phyloP scores from a whole-genome alignment of 768 basidiomycete genomes.

The Hygrocybe coccinea region DNA sequence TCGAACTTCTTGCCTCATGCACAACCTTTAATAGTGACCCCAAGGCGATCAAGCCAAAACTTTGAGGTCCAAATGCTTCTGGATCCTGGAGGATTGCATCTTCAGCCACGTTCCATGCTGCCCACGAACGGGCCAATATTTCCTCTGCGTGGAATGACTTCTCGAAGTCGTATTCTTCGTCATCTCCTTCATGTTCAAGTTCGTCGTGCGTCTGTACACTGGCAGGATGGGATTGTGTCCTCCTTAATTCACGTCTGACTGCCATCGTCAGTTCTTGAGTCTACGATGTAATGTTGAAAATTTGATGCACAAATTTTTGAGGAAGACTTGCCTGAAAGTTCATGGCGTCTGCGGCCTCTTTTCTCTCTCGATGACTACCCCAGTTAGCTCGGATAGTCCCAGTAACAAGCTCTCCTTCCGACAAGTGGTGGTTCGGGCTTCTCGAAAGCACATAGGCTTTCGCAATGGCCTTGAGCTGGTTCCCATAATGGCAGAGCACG shows the following conservation, averaged over 20 bases:
- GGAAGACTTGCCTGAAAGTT: slow-evolving; percentile 36
- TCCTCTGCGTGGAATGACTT: slow-evolving; percentile 20
- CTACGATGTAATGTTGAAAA: too few species aligned
- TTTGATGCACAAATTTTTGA: slow-evolving; percentile 2
- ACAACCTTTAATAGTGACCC: slow-evolving; percentile 39
- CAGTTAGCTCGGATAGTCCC: slow-evolving; percentile 45
- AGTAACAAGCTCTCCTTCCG: slow-evolving; percentile 42
- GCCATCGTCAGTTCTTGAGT: slow-evolving; percentile 36
- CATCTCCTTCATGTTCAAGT: slow-evolving; percentile 15
- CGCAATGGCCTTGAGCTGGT: slow-evolving; percentile 32
- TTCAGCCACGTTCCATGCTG: slow-evolving; percentile 41
- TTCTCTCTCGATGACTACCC: slow-evolving; percentile 37
- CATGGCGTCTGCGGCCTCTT: slow-evolving; percentile 39
- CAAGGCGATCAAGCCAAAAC: slow-evolving; percentile 44
- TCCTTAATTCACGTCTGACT: slow-evolving; percentile 31
- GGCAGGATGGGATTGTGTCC: too few species aligned
- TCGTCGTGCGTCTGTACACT: slow-evolving; percentile 6
- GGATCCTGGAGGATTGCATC: slow-evolving; percentile 23
- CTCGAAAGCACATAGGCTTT: slow-evolving; percentile 34
- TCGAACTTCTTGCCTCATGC: too few species aligned
- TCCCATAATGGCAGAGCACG: slow-evolving; percentile 33
- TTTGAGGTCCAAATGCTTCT: slow-evolving; percentile 36
- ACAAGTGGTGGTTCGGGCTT: slow-evolving; percentile 30
- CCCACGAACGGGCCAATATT: slow-evolving; percentile 33
- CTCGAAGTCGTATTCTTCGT: slow-evolving; percentile 25